Base-by-base conservation (phyloP, 352 stramenopile genomes). In the Phytophthora pluvialis region DNA sequence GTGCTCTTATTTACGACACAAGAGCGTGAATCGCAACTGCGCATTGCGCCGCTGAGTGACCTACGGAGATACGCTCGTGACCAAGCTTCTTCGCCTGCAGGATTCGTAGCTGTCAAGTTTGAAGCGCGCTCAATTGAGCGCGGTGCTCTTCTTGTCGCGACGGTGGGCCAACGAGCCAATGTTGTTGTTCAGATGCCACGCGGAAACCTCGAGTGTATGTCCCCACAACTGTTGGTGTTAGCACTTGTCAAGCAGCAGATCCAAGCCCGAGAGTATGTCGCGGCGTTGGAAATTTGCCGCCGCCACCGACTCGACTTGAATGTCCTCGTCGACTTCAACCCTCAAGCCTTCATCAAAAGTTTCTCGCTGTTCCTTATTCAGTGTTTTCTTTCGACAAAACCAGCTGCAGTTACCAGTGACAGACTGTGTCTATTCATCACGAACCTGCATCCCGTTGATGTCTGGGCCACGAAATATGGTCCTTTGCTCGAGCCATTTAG, bases 231-330 rank as follows among this genome's bases (percentile, higher is more conserved):
- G 26, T 54, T 95, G 31, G 77, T 93, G 18, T 65, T 93, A 8
- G 64, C 72, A 12, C 73, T 91, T 2, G 70, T 69, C 0, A 49
- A 79, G 1, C 64, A 75, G 38, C 79, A 83, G 18, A 77, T 92
- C 33, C 53, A 77, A 38, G 43, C 58, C 13, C 57, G 50, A 8
- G 53, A 81, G 48, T 89, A 86, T 49, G 70, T 68, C 2, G 50
- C 67, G 4, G 87, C 87, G 3, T 64, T 93, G 7, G 87, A 95
- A 31, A 67, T 90, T 44, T 83, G 80, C 43, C 84, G 87, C n/a
- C 85, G 84, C 32, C 87, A 95, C 44, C 85, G 87, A 8, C 44
- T 95, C 6, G 87, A 95, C 50, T 51, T 95, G 46, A 93, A 93
- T 54, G 12, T 95, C 35, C 76, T 95, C 3, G 80, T 93, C 18